A percentile compares a stretch with the other conserved stretches of the same genome.
These are phyloP conservation scores for Starmera amethionina DNA, from an alignment of 805 yeast genomes.

Conservation along the genomic window DNA sequence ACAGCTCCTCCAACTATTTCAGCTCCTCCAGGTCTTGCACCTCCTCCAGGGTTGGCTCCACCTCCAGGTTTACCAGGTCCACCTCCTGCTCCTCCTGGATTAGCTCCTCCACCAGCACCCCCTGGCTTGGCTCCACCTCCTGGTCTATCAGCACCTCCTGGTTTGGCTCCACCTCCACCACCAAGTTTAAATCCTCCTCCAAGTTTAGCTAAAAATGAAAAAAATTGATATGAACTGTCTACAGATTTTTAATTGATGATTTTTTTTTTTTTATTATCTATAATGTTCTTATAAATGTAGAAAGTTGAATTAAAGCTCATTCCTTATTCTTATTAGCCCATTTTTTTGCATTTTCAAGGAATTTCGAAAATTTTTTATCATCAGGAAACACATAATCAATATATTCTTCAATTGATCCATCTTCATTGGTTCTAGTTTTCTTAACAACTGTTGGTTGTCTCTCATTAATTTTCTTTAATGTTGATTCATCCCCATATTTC, in stretches of 20 bases:
- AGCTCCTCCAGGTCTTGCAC: constrained; percentile 2
- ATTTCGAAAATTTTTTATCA: constrained; percentile 31
- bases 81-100: constrained; percentile 20
- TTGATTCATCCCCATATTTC: constrained; percentile 41
- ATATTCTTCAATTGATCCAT: constrained; percentile 43
- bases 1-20: constrained; percentile 5
- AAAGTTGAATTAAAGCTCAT: background rate
- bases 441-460: constrained; percentile 48
- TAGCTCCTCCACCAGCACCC: constrained; percentile 16
- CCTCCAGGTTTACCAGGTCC: constrained; percentile 14
- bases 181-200: constrained; percentile 19
- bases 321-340: constrained; percentile 30
- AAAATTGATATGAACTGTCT: background rate
- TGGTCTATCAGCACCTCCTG: constrained; percentile 17
- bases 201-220: constrained; percentile 12
- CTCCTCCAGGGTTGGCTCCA: constrained; percentile 8
- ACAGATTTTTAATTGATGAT: background rate
- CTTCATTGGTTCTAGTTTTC: constrained; percentile 28
- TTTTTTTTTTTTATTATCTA: too few species aligned
- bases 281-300: background rate
- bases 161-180: constrained; percentile 8
- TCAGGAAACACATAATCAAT: constrained; percentile 62
- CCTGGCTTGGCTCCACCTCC: constrained; percentile 20
- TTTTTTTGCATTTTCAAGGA: constrained; percentile 37
- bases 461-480: constrained; percentile 25